Evolutionary conservation across 2,329 filamentous ascomycete genomes (phyloP).

Genomic region (Harringtonia aguacate): DNA sequence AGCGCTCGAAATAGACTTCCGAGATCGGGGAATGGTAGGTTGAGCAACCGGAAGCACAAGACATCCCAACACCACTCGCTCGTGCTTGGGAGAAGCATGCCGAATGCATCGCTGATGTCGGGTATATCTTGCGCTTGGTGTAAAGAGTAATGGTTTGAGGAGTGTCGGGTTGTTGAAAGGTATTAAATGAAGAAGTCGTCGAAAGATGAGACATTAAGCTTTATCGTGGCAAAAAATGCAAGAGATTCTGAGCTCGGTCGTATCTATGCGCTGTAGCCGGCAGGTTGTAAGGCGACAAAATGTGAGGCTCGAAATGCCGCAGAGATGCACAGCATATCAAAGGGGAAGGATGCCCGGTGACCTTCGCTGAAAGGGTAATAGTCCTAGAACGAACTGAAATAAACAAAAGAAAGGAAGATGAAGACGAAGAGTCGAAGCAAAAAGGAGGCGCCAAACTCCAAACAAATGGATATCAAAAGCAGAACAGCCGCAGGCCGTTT

Average conservation of each 20-base stretch:
- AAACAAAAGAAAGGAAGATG: conserved; percentile 2
- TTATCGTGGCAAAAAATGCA: conserved; percentile 3
- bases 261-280: conserved; percentile 6
- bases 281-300: no score
- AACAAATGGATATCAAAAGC: conserved; percentile 15
- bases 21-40: no score
- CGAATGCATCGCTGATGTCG: background rate
- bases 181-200: background rate
- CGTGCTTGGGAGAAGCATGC: no score
- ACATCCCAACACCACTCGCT: no score
- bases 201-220: conserved; percentile 6
- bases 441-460: conserved; percentile 16
- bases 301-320: no score
- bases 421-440: background rate
- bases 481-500: conserved; percentile 14
- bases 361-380: background rate
- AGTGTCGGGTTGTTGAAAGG: background rate
- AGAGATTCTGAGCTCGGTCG: conserved; percentile 1
- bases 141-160: background rate
- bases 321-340: no score
- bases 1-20: no score
- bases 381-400: background rate
- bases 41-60: no score
- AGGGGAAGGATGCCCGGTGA: background rate
- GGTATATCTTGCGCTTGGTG: background rate